Percentiles rank a stretch among this genome's conserved stretches.
Conservation (phyloP, 768 basidiomycete genomes). For the Leccinum barrowsii region DNA sequence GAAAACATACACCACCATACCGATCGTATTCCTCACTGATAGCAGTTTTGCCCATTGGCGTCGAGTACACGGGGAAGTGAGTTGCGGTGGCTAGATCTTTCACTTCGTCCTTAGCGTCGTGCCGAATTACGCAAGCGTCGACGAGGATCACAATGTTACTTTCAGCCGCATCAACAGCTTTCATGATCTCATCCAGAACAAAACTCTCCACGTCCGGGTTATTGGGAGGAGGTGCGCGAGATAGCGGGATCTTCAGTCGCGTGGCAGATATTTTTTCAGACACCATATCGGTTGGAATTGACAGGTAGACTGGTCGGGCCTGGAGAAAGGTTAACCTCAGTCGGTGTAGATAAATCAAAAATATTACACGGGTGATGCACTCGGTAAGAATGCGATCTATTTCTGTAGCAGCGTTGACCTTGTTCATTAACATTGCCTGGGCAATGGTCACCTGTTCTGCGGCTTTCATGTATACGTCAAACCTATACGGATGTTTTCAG, state of each 20-base stretch:
- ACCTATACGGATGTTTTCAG: conserved; percentile 40
- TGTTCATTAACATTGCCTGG: conserved; percentile 56
- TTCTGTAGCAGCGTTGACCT: conserved; percentile 54
- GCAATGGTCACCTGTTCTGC: conserved; percentile 71
- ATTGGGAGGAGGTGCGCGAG: conserved; percentile 46
- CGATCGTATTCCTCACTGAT: conserved; percentile 67
- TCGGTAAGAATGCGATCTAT: conserved; percentile 79
- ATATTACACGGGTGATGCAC: conserved; percentile 53
- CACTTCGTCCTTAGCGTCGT: conserved; percentile 60
- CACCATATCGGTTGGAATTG: conserved; percentile 82
- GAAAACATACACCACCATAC: conserved; percentile 70
- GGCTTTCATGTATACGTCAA: conserved; percentile 75
- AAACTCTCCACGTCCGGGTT: conserved; percentile 57
- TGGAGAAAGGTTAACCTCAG: conserved; percentile 22
- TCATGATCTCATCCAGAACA: conserved; percentile 70
- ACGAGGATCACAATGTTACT: conserved; percentile 69
- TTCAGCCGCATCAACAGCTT: conserved; percentile 56
- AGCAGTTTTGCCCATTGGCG: conserved; percentile 80
- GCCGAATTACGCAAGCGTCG: conserved; percentile 78
- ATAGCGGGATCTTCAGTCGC: conserved; percentile 58
- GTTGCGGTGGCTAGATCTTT: conserved; percentile 61
- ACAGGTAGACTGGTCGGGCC: conserved; percentile 85
- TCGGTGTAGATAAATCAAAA: not conserved
- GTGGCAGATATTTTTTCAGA: conserved; percentile 61
- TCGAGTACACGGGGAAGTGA: conserved; percentile 67